These are phyloP conservation scores for Phytopythium montanum DNA, from an alignment of 352 stramenopile species.

Conservation along the genomic window DNA sequence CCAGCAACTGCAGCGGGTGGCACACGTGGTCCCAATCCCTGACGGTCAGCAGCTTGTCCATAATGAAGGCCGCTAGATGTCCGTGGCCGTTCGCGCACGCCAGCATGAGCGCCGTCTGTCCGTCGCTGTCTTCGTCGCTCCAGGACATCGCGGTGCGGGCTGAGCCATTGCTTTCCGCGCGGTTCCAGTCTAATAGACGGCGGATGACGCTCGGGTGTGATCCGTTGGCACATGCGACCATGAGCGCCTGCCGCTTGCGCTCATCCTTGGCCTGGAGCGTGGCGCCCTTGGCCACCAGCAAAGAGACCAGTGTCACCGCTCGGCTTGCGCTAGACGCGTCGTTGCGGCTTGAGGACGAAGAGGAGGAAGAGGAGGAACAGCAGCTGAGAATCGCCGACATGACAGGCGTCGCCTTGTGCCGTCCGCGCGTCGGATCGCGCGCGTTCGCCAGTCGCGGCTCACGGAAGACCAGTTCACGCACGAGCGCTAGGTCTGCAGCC, in stretches of 20 bases:
- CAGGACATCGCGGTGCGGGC: slow-evolving; percentile 8
- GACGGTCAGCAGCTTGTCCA: slow-evolving; percentile 10
- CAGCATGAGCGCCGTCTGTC: slow-evolving; percentile 17
- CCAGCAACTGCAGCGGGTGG: slow-evolving; percentile 1
- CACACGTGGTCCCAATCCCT: background rate
- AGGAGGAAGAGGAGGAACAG: background rate
- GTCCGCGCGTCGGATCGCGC: slow-evolving; percentile 9
- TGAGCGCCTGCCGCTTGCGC: slow-evolving; percentile 15
- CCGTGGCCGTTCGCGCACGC: slow-evolving; percentile 18
- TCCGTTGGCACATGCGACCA: slow-evolving; percentile 16
- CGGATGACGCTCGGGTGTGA: slow-evolving; percentile 12
- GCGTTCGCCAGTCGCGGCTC: slow-evolving; percentile 15
- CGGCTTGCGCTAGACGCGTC: background rate
- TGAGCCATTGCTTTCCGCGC: background rate
- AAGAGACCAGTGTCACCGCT: slow-evolving; percentile 7
- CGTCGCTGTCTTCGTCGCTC: slow-evolving; percentile 17
- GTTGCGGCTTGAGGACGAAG: background rate
- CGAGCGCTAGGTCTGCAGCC: slow-evolving; percentile 7
- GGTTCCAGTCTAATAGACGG: slow-evolving; percentile 16
- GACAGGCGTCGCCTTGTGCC: slow-evolving; percentile 15
- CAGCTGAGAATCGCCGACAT: slow-evolving; percentile 13
- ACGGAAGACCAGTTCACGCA: slow-evolving; percentile 18
- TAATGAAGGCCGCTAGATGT: slow-evolving; percentile 16
- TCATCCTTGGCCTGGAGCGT: slow-evolving; percentile 24
- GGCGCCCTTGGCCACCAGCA: slow-evolving; percentile 23